Base-by-base conservation (phyloP, 331 rosid species). In the Rosa hybrid region DNA sequence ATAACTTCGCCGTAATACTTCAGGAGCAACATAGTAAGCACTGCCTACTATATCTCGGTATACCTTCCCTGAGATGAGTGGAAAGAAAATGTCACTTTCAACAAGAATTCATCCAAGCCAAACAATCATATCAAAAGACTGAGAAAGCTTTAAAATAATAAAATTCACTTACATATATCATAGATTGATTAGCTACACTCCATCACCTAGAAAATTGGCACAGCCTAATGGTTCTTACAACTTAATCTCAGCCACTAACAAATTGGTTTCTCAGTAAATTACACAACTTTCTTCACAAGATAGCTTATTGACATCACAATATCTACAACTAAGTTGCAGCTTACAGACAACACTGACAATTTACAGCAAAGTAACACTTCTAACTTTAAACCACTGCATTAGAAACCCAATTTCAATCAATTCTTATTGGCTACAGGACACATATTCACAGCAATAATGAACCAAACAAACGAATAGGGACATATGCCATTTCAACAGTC, bases 1-100 rank as follows among this genome's bases (percentile, higher is more conserved):
- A 78, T 94, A 94, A 79, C 80, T 83, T 49, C 90, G 96, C 56
- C 83, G 90, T 83, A 94, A 77, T 68, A 94, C 98, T 85, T 94
- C 98, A 76, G 98, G 98, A 72, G 98, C 94, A 84, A 94, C 97
- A 80, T 94, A 94, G 84, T 92, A 94, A 42, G 98, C 94, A 86
- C 98, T 94, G 77, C 98, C 98, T 39, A 94, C 97, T 84, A 90
- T 86, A 86, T 94, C 94, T 67, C 86, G 97, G 85, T 87, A 92
- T 78, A 92, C 92, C 83, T 90, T 94, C 50, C 97, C 98, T 94
- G 92, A 76, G 79, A 90, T 74, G 62, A 82, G 54, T 77, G 53
- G 44, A 72, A 45, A 57, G 68, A 73, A 70, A 69, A 70, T 48
- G 42, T 30, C 8, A 51, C 44, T 34, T 14, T 6, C 5, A 21